These are phyloP conservation scores for Otatea glauca DNA, from an alignment of 176 grass and related monocot genomes.

Conservation along the genomic window DNA sequence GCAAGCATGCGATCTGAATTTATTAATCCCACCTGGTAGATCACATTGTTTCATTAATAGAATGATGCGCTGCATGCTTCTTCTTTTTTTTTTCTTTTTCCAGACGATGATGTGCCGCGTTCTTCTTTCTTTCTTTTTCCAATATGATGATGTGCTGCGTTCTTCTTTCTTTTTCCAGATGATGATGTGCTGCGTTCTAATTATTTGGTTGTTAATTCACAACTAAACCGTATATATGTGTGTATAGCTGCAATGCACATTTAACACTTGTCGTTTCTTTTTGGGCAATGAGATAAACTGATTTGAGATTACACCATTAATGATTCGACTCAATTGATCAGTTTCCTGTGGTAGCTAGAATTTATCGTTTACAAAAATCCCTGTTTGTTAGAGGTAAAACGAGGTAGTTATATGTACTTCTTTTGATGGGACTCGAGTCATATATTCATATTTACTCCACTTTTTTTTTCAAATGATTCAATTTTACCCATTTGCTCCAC, in stretches of 20 bases:
- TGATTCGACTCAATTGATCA: not conserved
- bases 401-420: not conserved
- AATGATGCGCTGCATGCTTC: not conserved
- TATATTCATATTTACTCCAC: not conserved
- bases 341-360: not conserved
- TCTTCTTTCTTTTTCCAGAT: not conserved
- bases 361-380: not conserved
- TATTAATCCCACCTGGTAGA: not conserved
- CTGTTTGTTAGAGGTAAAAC: slow-evolving; percentile 26
- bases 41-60: not conserved
- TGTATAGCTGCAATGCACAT: not conserved
- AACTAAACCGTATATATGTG: not conserved
- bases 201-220: not conserved
- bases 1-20: slow-evolving; percentile 4
- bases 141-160: not conserved
- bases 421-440: too few species aligned
- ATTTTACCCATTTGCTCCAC: not conserved
- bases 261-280: not conserved
- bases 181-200: not conserved
- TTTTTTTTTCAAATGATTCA: not conserved
- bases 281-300: not conserved
- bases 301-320: slow-evolving; percentile 9
- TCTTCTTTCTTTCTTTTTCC: too few species aligned
- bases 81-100: too few species aligned
- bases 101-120: too few species aligned